These are phyloP conservation scores for Candida khao-thaluensis DNA, from an alignment of 805 yeast species.

Conservation along the genomic window DNA sequence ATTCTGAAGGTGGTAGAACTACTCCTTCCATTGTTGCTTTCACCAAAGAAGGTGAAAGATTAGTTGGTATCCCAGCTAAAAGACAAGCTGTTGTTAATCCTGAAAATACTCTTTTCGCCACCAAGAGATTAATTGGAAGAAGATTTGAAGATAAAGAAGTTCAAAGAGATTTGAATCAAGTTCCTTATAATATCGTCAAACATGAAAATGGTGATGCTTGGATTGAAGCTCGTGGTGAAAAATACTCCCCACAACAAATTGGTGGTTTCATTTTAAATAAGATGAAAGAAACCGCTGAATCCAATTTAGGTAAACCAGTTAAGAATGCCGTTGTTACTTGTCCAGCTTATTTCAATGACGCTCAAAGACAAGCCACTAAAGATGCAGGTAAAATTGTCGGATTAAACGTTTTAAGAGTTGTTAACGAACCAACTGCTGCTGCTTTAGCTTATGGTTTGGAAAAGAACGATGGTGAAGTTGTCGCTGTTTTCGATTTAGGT, in stretches of 20 bases:
- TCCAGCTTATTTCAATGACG: conserved; percentile 88
- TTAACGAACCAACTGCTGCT: conserved; percentile 90
- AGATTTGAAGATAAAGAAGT: conserved; percentile 88
- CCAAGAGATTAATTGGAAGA: conserved; percentile 93
- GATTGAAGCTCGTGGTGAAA: conserved; percentile 86
- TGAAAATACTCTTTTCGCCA: conserved; percentile 89
- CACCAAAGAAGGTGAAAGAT: conserved; percentile 85
- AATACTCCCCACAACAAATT: conserved; percentile 92
- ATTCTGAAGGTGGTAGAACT: conserved; percentile 71
- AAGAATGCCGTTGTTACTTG: conserved; percentile 90
- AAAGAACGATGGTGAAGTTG: conserved; percentile 73
- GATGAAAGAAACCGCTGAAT: conserved; percentile 98
- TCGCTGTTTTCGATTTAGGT: conserved; percentile 96
- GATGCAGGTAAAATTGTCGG: conserved; percentile 98
- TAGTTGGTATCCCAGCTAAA: conserved; percentile 94
- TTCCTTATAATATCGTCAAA: conserved; percentile 88
- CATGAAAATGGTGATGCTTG: conserved; percentile 95
- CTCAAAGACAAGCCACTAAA: conserved; percentile 92
- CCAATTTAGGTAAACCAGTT: conserved; percentile 81
- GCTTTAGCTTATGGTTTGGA: conserved; percentile 95
- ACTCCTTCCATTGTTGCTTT: conserved; percentile 96
- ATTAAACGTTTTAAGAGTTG: conserved; percentile 83
- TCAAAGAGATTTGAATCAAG: conserved; percentile 82
- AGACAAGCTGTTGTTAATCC: conserved; percentile 96
- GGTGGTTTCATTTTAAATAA: conserved; percentile 92